Base-by-base conservation (phyloP, 768 basidiomycete genomes). In the Boletus rufocinnamomeus region DNA sequence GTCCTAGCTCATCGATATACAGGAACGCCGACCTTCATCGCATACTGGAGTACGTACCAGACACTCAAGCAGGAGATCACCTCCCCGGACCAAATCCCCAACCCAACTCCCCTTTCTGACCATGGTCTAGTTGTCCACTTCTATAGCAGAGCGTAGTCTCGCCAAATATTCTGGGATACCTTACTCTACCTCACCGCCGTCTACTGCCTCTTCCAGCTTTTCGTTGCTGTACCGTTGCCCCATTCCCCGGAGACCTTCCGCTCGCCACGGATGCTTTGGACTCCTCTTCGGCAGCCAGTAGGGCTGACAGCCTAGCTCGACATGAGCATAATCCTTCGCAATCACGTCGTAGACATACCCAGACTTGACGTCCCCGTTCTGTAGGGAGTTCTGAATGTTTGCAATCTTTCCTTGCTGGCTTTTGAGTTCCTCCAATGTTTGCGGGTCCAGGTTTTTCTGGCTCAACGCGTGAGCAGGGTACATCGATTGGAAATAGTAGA, bases 401-500 rank as follows among this genome's bases (percentile, higher is more conserved):
- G 77, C 67, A 65, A 85, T 72, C 69, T 80, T 84, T 21, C 79
- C 82, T 63, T 88, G 87, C 43, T 82, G 82, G 60, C 76, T 79
- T 60, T 83, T 83, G 58, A 89, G 77, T 50, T 87, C 88, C 62
- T 87, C 81, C 59, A 89, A 69, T 10, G 81, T 73, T 66, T 87
- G 85, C 1, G 88, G 87, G 64, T 91, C 90, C 76, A 92, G 69
- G 55, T 87, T 88, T 80, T 89, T 88, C 90, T 92, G 17, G 60
- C 30, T 25, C 50, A 23, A 27, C 25, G 41, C 40, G 56, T 65
- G 61, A 60, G 60, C 58, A 28, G 30, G 40, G 17, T 21, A 60
- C 43, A 21, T 55, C 1, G 49, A 13, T 11, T 6, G 1, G 46
- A 13, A 21, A 23, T 4, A 17, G 43, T 16, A 44, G 19, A 56